Conservation (phyloP, 176 grass and related monocot genomes). For the Cocos nucifera region DNA sequence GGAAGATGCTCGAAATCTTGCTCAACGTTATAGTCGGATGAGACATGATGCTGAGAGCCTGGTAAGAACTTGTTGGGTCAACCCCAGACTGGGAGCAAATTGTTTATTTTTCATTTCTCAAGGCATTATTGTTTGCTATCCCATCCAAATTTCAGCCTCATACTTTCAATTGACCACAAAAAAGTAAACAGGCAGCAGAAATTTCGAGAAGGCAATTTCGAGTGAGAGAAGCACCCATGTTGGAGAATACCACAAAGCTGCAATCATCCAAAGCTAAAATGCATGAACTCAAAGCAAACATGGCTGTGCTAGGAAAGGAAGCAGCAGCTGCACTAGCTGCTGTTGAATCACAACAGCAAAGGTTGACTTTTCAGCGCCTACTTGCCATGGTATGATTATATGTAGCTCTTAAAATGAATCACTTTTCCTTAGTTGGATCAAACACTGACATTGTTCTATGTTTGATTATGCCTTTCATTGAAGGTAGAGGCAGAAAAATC, state of each 20-base stretch:
- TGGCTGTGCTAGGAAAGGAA: constrained; percentile 96
- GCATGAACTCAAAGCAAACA: constrained; percentile 82
- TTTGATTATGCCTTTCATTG: constrained; percentile 28
- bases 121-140: neutral
- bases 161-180: constrained; percentile 8
- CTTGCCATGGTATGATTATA: constrained; percentile 52
- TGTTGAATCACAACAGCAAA: constrained; percentile 86
- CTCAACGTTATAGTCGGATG: constrained; percentile 96
- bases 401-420: too few species aligned
- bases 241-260: constrained; percentile 80
- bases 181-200: constrained; percentile 64
- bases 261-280: constrained; percentile 79
- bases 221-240: constrained; percentile 70
- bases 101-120: constrained; percentile 9
- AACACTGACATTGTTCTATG: constrained; percentile 4
- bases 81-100: constrained; percentile 2
- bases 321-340: constrained; percentile 69
- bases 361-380: constrained; percentile 70
- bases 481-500: constrained; percentile 98
- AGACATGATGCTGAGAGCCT: constrained; percentile 91
- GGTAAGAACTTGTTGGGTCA: constrained; percentile 21
- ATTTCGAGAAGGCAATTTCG: constrained; percentile 80
- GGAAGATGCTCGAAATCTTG: constrained; percentile 87
- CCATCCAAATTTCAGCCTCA: constrained; percentile 7
- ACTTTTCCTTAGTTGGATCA: neutral